phyloP scores from a whole-genome alignment of 2,329 filamentous ascomycete species.

The Aspergillus carbonarius region DNA sequence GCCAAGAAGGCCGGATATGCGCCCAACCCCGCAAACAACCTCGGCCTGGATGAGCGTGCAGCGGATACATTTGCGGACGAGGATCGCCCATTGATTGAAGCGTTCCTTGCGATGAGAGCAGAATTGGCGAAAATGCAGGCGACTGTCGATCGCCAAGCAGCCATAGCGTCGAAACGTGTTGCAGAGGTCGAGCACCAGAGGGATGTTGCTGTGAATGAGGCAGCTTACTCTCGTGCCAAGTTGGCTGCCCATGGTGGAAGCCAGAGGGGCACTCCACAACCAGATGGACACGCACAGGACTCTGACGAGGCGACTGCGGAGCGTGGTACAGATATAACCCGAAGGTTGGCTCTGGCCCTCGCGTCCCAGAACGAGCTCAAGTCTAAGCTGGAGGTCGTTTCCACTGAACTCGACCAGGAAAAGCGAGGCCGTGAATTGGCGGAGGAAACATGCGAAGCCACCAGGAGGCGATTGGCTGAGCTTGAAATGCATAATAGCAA shows the following conservation, averaged over 20 bases:
- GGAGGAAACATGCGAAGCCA: slow-evolving; percentile 80
- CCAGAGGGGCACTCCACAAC: slow-evolving; percentile 56
- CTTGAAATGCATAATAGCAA: slow-evolving; percentile 81
- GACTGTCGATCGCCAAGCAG: slow-evolving; percentile 84
- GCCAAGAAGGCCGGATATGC: slow-evolving; percentile 88
- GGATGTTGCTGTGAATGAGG: slow-evolving; percentile 90
- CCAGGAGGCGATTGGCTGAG: slow-evolving; percentile 78
- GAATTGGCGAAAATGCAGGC: slow-evolving; percentile 87
- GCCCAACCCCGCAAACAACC: slow-evolving; percentile 67
- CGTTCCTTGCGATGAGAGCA: slow-evolving; percentile 83
- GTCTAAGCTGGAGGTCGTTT: slow-evolving; percentile 67
- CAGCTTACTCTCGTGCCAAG: slow-evolving; percentile 91
- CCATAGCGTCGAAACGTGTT: slow-evolving; percentile 81
- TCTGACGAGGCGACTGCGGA: slow-evolving; percentile 60
- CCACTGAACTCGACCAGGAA: slow-evolving; percentile 74
- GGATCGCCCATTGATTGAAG: slow-evolving; percentile 87
- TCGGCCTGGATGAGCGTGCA: slow-evolving; percentile 71
- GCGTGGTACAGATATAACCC: slow-evolving; percentile 71
- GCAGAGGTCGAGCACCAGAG: slow-evolving; percentile 93
- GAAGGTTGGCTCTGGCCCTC: slow-evolving; percentile 78
- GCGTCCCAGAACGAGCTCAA: slow-evolving; percentile 78
- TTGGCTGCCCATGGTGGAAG: slow-evolving; percentile 78
- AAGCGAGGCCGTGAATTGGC: slow-evolving; percentile 77
- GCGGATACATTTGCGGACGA: slow-evolving; percentile 85
- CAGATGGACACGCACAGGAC: slow-evolving; percentile 51